A percentile compares a stretch with the other conserved stretches of the same genome.
Conservation (phyloP, 108 stramenopile genomes). For the Cyclotella atomus region DNA sequence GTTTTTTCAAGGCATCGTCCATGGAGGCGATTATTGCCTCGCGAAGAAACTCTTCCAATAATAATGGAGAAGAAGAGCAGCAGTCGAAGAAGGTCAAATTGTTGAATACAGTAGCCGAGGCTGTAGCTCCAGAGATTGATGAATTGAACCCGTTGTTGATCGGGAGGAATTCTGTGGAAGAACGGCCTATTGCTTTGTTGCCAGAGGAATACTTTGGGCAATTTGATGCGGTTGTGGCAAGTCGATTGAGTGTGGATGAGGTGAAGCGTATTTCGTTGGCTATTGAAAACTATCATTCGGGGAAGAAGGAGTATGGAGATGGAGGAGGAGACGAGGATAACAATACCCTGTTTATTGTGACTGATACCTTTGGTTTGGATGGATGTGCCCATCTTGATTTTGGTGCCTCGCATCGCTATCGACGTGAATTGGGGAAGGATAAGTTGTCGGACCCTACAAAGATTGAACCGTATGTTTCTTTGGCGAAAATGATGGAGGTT, state of each 20-base stretch:
- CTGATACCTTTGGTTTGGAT: conserved; percentile 84
- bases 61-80: conserved; percentile 24
- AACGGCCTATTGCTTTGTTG: conserved; percentile 50
- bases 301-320: neutral
- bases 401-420: conserved; percentile 65
- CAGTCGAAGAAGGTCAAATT: conserved; percentile 53
- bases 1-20: conserved; percentile 51
- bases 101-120: conserved; percentile 59
- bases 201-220: conserved; percentile 69
- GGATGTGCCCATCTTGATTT: conserved; percentile 83
- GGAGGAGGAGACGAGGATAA: conserved; percentile 14
- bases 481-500: conserved; percentile 60
- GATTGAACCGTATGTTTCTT: conserved; percentile 54
- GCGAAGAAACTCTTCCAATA: neutral
- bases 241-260: conserved; percentile 58
- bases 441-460: conserved; percentile 66
- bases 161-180: conserved; percentile 76
- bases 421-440: conserved; percentile 83
- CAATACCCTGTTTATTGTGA: conserved; percentile 64
- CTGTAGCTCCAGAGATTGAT: conserved; percentile 76
- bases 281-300: conserved; percentile 14
- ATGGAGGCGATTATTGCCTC: conserved; percentile 31
- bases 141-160: conserved; percentile 89
- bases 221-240: conserved; percentile 88
- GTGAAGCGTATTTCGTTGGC: conserved; percentile 61